Evolutionary conservation across 495 filamentous ascomycete species (phyloP), one percentile per base, ranked within the genome.

Genomic region (Trichocladium antarcticum): DNA sequence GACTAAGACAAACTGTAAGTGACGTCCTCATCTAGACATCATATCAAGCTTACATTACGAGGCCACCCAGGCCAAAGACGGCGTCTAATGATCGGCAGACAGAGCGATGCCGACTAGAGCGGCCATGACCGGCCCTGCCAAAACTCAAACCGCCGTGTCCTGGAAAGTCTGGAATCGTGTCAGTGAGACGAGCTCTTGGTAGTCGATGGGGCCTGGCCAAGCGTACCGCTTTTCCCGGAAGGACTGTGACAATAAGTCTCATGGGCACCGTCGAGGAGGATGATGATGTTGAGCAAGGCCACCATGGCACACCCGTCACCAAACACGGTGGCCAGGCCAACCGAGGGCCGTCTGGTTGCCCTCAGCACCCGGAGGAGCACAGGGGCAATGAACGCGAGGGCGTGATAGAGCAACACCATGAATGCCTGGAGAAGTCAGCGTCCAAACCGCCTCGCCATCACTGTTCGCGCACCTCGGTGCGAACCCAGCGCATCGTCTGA

Each of bases 301-400:
- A 57, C 45, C 38, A 59, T 50, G 16, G 51, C 42, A 20, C 29
- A 53, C 9, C 42, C 43, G 31, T 60, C 58, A 5, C 51, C 51
- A 21, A 50, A 21, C 10, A 60, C 28, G 17, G 55, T 43, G 3
- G 5, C 29, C 16, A 50, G 21, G 22, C 49, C 35, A 22, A 51
- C 39, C 19, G 51, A 37, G 28, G 51, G 49, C 36, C 55, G 51
- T 42, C 31, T 43, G 8, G 36, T 19, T 24, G 48, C n/a, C 50
- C 38, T 47, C 35, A 47, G n/a, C 19, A 47, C 15, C 17, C 42
- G 44, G 10, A 39, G 32, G 6, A 58, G 22, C 10, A 21, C 35
- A 9, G 46, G 51, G 24, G 49, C 39, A 16, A 36, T 12, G 12
- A 52, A 39, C 5, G 51, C 38, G 17, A 15, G n/a, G 6, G 42